These are phyloP conservation scores for Cystobasidium sp. DNA, from an alignment of 1,284 basidiomycete species.

Conservation along the genomic window DNA sequence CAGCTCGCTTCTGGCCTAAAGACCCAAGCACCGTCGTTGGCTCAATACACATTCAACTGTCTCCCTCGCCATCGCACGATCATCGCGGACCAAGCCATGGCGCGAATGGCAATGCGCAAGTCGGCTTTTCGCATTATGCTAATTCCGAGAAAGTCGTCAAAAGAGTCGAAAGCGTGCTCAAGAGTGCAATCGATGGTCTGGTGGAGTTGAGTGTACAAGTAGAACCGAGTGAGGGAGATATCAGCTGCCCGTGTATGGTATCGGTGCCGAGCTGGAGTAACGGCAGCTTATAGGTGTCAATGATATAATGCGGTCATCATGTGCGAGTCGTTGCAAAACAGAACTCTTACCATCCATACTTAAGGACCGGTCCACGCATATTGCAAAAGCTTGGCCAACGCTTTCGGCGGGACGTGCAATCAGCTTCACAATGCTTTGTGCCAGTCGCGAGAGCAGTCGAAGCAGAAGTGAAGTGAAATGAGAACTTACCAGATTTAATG, in stretches of 20 bases:
- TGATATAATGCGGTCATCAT: too few species aligned
- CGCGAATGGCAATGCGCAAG: constrained; percentile 48
- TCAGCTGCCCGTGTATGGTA: constrained; percentile 38
- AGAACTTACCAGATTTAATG: too few species aligned
- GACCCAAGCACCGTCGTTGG: constrained; percentile 84
- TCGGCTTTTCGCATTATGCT: constrained; percentile 58
- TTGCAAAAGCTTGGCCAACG: too few species aligned
- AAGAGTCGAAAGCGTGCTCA: constrained; percentile 72
- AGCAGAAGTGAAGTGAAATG: too few species aligned
- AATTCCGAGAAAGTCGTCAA: constrained; percentile 73
- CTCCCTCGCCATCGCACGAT: constrained; percentile 63
- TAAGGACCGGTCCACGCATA: too few species aligned
- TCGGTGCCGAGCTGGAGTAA: constrained; percentile 5
- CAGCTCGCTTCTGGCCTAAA: constrained; percentile 94
- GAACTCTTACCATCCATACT: too few species aligned
- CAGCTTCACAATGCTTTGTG: too few species aligned
- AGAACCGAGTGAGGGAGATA: constrained; percentile 52
- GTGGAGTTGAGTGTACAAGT: constrained; percentile 87
- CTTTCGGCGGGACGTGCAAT: too few species aligned
- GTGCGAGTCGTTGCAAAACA: too few species aligned
- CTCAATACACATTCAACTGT: constrained; percentile 83
- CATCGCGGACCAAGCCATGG: constrained; percentile 66
- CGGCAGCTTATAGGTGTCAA: too few species aligned
- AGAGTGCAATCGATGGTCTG: constrained; percentile 73
- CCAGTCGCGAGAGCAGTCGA: too few species aligned